phyloP scores from a whole-genome alignment of 202 grass and related monocot genomes.

The Zoysia matrella region DNA sequence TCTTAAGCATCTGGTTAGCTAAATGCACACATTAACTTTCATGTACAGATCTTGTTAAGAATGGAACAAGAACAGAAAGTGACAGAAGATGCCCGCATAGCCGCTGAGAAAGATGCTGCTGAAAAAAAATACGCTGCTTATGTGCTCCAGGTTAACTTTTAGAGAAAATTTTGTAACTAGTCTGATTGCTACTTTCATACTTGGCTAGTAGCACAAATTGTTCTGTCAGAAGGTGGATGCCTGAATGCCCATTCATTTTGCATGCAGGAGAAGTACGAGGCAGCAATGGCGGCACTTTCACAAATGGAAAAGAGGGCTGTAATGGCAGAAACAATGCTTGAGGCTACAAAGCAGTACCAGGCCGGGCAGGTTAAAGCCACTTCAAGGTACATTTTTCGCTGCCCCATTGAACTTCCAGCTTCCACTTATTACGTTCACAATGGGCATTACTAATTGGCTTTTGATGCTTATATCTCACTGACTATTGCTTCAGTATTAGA shows the following conservation, averaged over 20 bases:
- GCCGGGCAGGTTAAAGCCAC: slow-evolving; percentile 80
- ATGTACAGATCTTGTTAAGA: slow-evolving; percentile 77
- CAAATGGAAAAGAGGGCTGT: slow-evolving; percentile 96
- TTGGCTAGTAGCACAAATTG: slow-evolving; percentile 27
- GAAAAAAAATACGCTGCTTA: slow-evolving; percentile 79
- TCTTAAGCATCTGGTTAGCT: slow-evolving; percentile 35
- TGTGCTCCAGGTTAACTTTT: slow-evolving; percentile 76
- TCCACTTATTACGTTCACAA: slow-evolving; percentile 4
- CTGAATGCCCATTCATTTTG: slow-evolving; percentile 27
- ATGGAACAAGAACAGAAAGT: slow-evolving; percentile 97
- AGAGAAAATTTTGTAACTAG: slow-evolving; percentile 19
- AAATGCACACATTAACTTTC: slow-evolving; percentile 34
- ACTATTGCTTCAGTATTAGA: slow-evolving; percentile 33
- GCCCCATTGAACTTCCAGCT: slow-evolving; percentile 23
- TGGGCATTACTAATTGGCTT: slow-evolving; percentile 16
- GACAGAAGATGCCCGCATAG: slow-evolving; percentile 91
- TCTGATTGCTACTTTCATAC: slow-evolving; percentile 30
- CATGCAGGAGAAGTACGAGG: slow-evolving; percentile 86
- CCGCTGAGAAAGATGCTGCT: slow-evolving; percentile 81
- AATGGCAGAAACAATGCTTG: slow-evolving; percentile 94
- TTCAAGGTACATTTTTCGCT: slow-evolving; percentile 70
- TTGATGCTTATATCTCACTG: neutral
- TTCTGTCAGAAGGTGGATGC: slow-evolving; percentile 34
- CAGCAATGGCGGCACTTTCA: slow-evolving; percentile 53
- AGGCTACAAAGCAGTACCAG: slow-evolving; percentile 91